Conservation (phyloP, 2,329 filamentous ascomycete genomes). For the Xylaria digitata region DNA sequence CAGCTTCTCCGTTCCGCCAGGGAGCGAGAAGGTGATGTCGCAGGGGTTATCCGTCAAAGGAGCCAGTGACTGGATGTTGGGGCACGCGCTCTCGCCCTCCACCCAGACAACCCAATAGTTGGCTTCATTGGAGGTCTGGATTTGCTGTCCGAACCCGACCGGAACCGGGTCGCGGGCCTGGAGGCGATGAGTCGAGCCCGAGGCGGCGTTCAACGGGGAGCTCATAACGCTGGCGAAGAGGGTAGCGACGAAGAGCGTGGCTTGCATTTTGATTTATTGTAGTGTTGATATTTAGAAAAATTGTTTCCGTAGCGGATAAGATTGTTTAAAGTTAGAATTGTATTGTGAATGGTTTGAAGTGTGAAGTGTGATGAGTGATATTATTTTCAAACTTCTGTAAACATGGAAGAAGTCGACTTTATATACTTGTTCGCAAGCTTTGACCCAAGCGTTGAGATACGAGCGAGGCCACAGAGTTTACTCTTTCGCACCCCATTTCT, state of each 20-base stretch:
- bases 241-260: constrained; percentile 16
- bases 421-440: neutral
- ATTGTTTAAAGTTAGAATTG: neutral
- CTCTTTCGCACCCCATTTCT: neutral
- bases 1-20: constrained; percentile 20
- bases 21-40: constrained; percentile 32
- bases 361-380: neutral
- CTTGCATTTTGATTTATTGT: constrained; percentile 18
- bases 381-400: neutral
- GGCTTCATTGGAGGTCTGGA: constrained; percentile 25
- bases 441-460: neutral
- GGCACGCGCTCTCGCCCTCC: constrained; percentile 38
- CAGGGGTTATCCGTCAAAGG: constrained; percentile 31
- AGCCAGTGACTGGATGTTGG: constrained; percentile 26
- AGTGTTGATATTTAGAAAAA: constrained; percentile 2
- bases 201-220: constrained; percentile 2
- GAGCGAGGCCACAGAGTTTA: no score
- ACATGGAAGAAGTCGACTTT: neutral
- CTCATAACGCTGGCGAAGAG: constrained; percentile 14
- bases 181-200: constrained; percentile 1
- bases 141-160: constrained; percentile 26
- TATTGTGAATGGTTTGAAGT: neutral
- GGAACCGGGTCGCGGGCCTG: constrained; percentile 8
- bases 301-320: neutral
- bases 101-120: constrained; percentile 42